These are phyloP conservation scores for Avena eriantha DNA, from an alignment of 176 grass and related monocot species.

Conservation along the genomic window DNA sequence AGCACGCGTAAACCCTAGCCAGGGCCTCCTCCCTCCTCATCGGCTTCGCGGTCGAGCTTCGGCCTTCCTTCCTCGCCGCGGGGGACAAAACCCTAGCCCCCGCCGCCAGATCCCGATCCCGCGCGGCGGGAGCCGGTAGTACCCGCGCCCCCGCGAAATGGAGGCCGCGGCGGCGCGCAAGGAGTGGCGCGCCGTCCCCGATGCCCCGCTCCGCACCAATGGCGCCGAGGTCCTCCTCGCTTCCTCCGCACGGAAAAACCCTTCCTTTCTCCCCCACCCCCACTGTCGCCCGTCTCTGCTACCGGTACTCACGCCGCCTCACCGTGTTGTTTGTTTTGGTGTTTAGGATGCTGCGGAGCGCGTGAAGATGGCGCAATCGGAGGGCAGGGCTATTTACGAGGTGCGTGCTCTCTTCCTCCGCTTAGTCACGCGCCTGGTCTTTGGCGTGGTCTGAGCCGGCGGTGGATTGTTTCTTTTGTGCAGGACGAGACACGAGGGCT, in stretches of 20 bases:
- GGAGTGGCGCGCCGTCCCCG: constrained; percentile 96
- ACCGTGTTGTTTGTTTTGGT: constrained; percentile 15
- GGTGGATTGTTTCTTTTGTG: constrained; percentile 31
- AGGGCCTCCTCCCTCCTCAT: not conserved
- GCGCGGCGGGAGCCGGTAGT: constrained; percentile 22
- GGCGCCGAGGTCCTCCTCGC: constrained; percentile 60
- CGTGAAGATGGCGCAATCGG: constrained; percentile 62
- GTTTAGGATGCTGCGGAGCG: constrained; percentile 56
- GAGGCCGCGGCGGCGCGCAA: constrained; percentile 62
- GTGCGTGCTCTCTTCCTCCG: constrained; percentile 43
- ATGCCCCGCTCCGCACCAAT: constrained; percentile 67
- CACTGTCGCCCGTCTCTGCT: not conserved
- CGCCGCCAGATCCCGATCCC: constrained; percentile 68
- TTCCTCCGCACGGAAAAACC: not conserved
- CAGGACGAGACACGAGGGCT: constrained; percentile 56
- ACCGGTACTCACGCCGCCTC: constrained; percentile 15
- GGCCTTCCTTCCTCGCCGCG: not conserved
- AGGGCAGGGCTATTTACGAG: constrained; percentile 80
- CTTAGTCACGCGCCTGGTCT: not conserved
- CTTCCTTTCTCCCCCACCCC: constrained; percentile 1
- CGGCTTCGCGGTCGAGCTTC: not conserved
- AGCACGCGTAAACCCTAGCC: constrained; percentile 37
- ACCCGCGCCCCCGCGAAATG: constrained; percentile 33
- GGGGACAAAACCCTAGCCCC: constrained; percentile 52
- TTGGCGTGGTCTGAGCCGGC: not conserved